Conservation (phyloP, 352 stramenopile genomes). For the Phytophthora hibernalis region DNA sequence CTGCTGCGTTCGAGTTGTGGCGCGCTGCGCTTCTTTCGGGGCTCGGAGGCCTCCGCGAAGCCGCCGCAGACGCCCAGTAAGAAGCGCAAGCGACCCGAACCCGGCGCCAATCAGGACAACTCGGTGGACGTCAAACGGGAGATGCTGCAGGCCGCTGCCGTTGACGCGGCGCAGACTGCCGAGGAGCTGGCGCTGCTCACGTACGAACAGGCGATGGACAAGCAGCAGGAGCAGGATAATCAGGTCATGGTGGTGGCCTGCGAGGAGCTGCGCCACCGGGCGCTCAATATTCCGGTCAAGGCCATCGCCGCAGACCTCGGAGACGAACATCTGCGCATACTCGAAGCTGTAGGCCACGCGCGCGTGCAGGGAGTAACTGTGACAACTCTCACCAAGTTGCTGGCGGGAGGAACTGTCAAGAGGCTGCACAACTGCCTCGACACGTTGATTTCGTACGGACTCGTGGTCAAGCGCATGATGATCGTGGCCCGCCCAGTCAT, state of each 20-base stretch:
- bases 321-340: constrained; percentile 66
- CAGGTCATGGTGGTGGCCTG: constrained; percentile 62
- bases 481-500: constrained; percentile 69
- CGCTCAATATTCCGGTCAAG: constrained; percentile 69
- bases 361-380: constrained; percentile 65
- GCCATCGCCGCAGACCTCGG: constrained; percentile 72
- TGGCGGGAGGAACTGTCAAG: constrained; percentile 61
- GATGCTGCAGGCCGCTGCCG: constrained; percentile 6
- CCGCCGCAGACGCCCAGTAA: constrained; percentile 31
- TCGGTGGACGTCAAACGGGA: constrained; percentile 33
- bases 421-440: constrained; percentile 79
- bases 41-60: neutral
- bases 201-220: constrained; percentile 26
- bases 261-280: constrained; percentile 67
- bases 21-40: constrained; percentile 65
- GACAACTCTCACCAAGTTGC: constrained; percentile 46
- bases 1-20: constrained; percentile 49
- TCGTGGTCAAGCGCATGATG: constrained; percentile 87
- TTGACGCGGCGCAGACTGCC: constrained; percentile 2
- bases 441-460: constrained; percentile 76
- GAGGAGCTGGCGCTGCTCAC: constrained; percentile 29
- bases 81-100: constrained; percentile 63
- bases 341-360: constrained; percentile 66
- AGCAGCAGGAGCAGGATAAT: constrained; percentile 15
- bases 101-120: constrained; percentile 2